Evolutionary conservation across 768 basidiomycete species (phyloP).

Genomic region (Boletus reticulatus): DNA sequence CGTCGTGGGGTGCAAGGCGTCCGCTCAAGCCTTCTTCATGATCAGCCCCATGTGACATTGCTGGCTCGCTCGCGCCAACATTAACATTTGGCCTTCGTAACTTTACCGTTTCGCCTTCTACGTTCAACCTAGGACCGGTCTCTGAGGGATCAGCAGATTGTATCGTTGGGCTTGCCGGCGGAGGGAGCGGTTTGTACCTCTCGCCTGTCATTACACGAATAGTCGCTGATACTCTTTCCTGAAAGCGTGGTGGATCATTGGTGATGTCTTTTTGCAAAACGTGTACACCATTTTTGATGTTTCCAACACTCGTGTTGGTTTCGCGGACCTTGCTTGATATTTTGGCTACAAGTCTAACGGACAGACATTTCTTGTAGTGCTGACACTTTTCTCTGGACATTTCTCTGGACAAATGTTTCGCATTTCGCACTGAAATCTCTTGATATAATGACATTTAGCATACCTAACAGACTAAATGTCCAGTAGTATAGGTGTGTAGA

Average conservation of each 20-base stretch:
- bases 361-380: background rate
- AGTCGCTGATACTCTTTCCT: background rate
- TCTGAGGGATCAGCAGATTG: slow-evolving; percentile 32
- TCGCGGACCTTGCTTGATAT: slow-evolving; percentile 34
- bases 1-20: background rate
- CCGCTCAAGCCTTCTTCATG: background rate
- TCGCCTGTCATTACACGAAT: background rate
- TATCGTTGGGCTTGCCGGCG: slow-evolving; percentile 36
- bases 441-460: background rate
- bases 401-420: background rate
- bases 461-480: background rate
- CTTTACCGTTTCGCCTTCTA: slow-evolving; percentile 35
- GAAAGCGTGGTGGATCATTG: slow-evolving; percentile 33
- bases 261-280: slow-evolving; percentile 35
- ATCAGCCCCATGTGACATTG: slow-evolving; percentile 33
- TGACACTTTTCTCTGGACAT: background rate
- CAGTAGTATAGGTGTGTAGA: background rate
- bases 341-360: background rate
- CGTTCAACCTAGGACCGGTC: slow-evolving; percentile 44
- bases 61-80: slow-evolving; percentile 26
- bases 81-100: slow-evolving; percentile 39
- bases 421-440: background rate
- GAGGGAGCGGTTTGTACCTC: slow-evolving; percentile 19
- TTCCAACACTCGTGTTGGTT: slow-evolving; percentile 37
- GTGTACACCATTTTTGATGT: slow-evolving; percentile 34